A percentile compares a stretch with the other conserved stretches of the same genome.
phyloP scores from a whole-genome alignment of 2,329 filamentous ascomycete species.

The Hypoxylon sp. region DNA sequence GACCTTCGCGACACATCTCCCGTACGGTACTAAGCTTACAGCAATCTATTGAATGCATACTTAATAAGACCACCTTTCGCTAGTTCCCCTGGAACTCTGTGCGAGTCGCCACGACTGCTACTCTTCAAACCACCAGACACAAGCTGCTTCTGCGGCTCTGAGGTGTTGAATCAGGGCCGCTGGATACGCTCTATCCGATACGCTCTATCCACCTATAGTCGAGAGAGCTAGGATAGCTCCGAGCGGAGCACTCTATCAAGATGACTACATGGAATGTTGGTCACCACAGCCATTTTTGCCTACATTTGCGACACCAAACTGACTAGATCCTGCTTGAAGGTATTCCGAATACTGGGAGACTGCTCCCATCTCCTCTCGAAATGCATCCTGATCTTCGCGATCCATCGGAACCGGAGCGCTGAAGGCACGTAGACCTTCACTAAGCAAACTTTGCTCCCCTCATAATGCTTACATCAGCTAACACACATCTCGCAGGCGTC shows the following conservation, averaged over 20 bases:
- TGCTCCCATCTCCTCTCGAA: slow-evolving; percentile 89
- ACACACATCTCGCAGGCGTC: slow-evolving; percentile 72
- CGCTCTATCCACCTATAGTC: slow-evolving; percentile 14
- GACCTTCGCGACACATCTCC: slow-evolving; percentile 36
- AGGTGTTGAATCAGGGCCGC: slow-evolving; percentile 41
- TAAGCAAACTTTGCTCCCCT: background rate
- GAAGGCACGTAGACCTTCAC: slow-evolving; percentile 71
- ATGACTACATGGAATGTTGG: slow-evolving; percentile 54
- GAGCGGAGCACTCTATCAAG: slow-evolving; percentile 31
- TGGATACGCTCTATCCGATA: slow-evolving; percentile 28
- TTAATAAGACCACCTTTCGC: slow-evolving; percentile 24
- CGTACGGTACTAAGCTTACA: slow-evolving; percentile 32
- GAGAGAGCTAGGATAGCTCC: slow-evolving; percentile 37
- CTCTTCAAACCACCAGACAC: slow-evolving; percentile 8
- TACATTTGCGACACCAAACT: slow-evolving; percentile 8
- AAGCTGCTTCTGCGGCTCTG: slow-evolving; percentile 44
- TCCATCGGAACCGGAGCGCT: slow-evolving; percentile 88
- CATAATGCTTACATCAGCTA: slow-evolving; percentile 25
- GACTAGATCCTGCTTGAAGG: slow-evolving; percentile 54
- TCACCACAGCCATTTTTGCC: slow-evolving; percentile 2
- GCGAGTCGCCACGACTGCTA: slow-evolving; percentile 8
- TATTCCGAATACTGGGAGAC: slow-evolving; percentile 86
- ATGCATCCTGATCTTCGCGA: slow-evolving; percentile 90
- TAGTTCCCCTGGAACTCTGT: slow-evolving; percentile 3
- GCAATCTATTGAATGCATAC: slow-evolving; percentile 26